Base-by-base conservation (phyloP, 495 filamentous ascomycete genomes). In the Hypoxylon fuscum region DNA sequence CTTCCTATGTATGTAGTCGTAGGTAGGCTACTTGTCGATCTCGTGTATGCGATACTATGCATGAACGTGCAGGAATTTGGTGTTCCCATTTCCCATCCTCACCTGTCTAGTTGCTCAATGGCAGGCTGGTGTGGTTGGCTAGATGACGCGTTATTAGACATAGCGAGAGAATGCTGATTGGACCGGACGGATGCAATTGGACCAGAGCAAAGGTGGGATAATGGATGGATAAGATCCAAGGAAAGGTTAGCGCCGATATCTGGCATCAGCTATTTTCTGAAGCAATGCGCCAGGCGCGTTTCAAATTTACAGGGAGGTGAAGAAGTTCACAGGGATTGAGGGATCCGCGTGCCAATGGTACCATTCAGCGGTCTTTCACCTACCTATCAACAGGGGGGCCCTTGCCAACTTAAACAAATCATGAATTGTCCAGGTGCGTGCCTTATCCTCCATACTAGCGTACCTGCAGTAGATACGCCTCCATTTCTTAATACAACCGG, bases 251-350 rank as follows among this genome's bases (percentile, higher is more conserved):
- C 67, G 67, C 67, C 63, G 58, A 62, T 59, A 55, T 62, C 59
- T 67, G 37, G 59, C 32, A 45, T 52, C 55, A 63, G 55, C 50
- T 61, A 51, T 58, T 61, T 68, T 72, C 69, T 72, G 69, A 68
- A 69, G 66, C 69, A 69, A 18, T 65, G 69, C 69, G 38, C 66
- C 69, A 70, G 69, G 67, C 69, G 45, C 46, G 69, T 72, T 72
- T 72, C 69, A 72, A 42, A 54, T 55, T 68, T 59, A 65, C 55
- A 68, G 52, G 69, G 62, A 44, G 40, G 25, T 31, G 56, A 23
- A 44, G 59, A 62, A 31, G 57, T 40, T 61, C 52, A 52, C 63
- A 66, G 57, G 63, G 63, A 57, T 61, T 45, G 18, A 53, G 35
- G 62, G n/a, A 66, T 66, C 51, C 52, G 57, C 57, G 29, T 66